Evolutionary conservation across 2,329 filamentous ascomycete genomes (phyloP).

Genomic region (Aspergillus clavatus): DNA sequence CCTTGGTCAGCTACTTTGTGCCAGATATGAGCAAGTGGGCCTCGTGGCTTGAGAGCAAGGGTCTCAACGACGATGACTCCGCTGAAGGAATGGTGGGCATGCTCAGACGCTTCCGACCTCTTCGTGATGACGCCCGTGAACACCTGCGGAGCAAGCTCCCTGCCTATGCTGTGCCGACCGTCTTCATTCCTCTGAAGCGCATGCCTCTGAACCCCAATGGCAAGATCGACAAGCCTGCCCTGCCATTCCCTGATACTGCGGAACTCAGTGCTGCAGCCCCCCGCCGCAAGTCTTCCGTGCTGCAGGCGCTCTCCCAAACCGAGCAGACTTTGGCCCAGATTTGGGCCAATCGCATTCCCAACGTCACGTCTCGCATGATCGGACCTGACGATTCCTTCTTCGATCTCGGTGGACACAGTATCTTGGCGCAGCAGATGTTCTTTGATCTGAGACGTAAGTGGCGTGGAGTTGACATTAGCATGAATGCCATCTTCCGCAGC

Average conservation of each 20-base stretch:
- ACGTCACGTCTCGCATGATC: conserved; percentile 64
- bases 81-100: conserved; percentile 50
- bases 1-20: conserved; percentile 83
- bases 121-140: conserved; percentile 59
- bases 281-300: conserved; percentile 46
- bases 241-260: conserved; percentile 75
- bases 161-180: conserved; percentile 68
- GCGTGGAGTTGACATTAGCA: conserved; percentile 61
- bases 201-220: conserved; percentile 81
- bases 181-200: conserved; percentile 67
- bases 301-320: conserved; percentile 49
- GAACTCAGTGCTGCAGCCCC: conserved; percentile 57
- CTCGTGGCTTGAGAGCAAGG: conserved; percentile 57
- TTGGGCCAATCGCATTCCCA: conserved; percentile 67
- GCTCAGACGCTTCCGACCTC: conserved; percentile 57
- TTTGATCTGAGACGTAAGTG: conserved; percentile 62
- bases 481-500: conserved; percentile 65
- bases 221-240: conserved; percentile 72
- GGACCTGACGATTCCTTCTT: conserved; percentile 64
- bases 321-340: conserved; percentile 64
- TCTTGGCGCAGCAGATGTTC: conserved; percentile 76
- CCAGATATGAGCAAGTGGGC: conserved; percentile 73
- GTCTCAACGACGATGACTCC: conserved; percentile 49
- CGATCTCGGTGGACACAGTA: conserved; percentile 73
- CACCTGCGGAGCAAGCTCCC: conserved; percentile 69